Conservation (phyloP, 345 rosid species). For the Moringa oleifera region DNA sequence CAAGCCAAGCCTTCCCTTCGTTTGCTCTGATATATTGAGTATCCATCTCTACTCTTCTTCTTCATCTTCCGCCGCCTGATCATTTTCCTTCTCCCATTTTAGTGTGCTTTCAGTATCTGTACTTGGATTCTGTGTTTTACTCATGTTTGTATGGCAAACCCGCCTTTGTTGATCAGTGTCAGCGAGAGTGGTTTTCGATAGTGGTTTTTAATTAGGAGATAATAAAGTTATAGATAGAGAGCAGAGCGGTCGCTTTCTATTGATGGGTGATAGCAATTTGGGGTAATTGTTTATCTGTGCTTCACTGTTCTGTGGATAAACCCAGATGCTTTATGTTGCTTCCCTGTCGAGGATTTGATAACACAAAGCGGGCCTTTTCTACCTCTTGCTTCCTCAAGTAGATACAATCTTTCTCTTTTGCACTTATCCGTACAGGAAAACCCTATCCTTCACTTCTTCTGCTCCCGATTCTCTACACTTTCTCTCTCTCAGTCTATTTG, state of each 20-base stretch:
- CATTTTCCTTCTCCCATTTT: background rate
- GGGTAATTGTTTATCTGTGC: constrained; percentile 15
- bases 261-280: background rate
- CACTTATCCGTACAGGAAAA: constrained; percentile 42
- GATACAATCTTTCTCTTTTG: constrained; percentile 25
- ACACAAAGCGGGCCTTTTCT: constrained; percentile 32
- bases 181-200: too few relatives aligned
- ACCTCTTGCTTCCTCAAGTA: constrained; percentile 30
- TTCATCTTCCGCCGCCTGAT: background rate
- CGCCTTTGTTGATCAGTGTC: too few relatives aligned
- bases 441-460: constrained; percentile 8
- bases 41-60: background rate
- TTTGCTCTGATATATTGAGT: background rate
- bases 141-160: too few relatives aligned
- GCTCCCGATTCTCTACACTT: background rate
- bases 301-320: constrained; percentile 2
- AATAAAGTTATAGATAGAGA: too few relatives aligned
- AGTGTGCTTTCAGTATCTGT: too few relatives aligned
- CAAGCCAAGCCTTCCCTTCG: background rate
- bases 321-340: constrained; percentile 54
- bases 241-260: constrained; percentile 15
- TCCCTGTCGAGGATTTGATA: constrained; percentile 25
- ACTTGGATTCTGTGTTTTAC: too few relatives aligned
- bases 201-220: too few relatives aligned
- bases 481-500: background rate